Evolutionary conservation across 2,329 filamentous ascomycete genomes (phyloP), one percentile per base, ranked within the genome.

Genomic region (Juglanconis oblonga): DNA sequence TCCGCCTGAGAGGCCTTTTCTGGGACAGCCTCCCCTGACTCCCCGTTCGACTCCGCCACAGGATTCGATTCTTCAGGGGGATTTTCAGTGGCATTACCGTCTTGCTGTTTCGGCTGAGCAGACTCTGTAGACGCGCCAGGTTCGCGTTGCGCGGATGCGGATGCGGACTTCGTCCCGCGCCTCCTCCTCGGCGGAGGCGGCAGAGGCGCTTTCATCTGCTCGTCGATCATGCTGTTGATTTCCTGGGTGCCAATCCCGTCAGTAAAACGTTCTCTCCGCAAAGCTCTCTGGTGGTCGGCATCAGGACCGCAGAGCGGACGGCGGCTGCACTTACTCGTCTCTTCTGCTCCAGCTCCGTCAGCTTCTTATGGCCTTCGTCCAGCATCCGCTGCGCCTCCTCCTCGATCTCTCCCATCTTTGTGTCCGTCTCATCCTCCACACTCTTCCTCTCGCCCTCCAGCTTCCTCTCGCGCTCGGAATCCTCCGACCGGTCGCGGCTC

Each of bases 201-300:
- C 44, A 76, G 55, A 3, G 74, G 69, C 24, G 64, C 54, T 55
- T 71, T 69, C 36, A 79, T 65, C 60, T 76, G 70, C 58, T 78
- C 76, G 38, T 79, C 77, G 44, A 79, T 75, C 45, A 72, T 67
- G 24, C 71, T 74, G 55, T 78, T 78, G 59, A 79, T 69, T 64
- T 79, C 76, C 76, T 78, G 14, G 17, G 31, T 2, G 35, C 14
- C 5, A 6, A 13, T 3, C 11, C 10, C 14, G n/a, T 61, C 42
- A 61, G 55, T 13, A 13, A 44, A n/a, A 32, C 2, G 54, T 58
- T 64, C 60, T 40, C 55, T 35, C 64, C 62, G 44, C 63, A 54
- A 32, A 64, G 24, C 24, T 24, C 24, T 24, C 24, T 24, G 24
- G 24, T 45, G 13, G 14, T 17, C 33, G 10, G 24, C 10, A n/a